phyloP scores from a whole-genome alignment of 2,329 filamentous ascomycete genomes.

The Pestalotiopsis sp. region DNA sequence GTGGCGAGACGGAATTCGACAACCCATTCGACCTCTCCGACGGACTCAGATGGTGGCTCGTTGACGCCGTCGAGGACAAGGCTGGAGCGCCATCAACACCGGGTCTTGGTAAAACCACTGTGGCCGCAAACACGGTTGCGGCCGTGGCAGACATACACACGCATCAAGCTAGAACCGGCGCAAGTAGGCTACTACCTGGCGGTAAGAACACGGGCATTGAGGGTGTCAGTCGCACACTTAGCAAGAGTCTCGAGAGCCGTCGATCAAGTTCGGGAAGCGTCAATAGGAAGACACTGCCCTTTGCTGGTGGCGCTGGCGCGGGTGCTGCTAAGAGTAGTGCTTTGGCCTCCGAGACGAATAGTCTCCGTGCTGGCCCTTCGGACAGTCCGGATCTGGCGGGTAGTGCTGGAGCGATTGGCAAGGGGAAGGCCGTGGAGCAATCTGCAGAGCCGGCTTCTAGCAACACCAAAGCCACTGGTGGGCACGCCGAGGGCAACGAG shows the following conservation, averaged over 20 bases:
- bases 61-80: conserved; percentile 93
- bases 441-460: conserved; percentile 8
- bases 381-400: conserved; percentile 22
- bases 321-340: conserved; percentile 50
- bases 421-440: conserved; percentile 19
- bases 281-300: conserved; percentile 74
- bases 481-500: conserved; percentile 39
- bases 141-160: conserved; percentile 74
- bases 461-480: conserved; percentile 23
- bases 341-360: conserved; percentile 61
- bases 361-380: conserved; percentile 52
- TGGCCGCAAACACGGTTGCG: conserved; percentile 84
- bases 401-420: neutral
- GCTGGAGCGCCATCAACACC: conserved; percentile 89
- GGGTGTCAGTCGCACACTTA: conserved; percentile 76
- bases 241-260: conserved; percentile 87
- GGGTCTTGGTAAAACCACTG: conserved; percentile 87
- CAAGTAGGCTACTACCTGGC: conserved; percentile 37
- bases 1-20: conserved; percentile 67
- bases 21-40: conserved; percentile 98
- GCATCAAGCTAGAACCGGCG: conserved; percentile 42
- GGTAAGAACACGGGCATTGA: conserved; percentile 61
- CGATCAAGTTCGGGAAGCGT: conserved; percentile 74
- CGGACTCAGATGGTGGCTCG: conserved; percentile 91
- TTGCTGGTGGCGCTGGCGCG: conserved; percentile 44